Percentiles rank a stretch among this genome's conserved stretches.
These are phyloP conservation scores for Ichthyophthirius multifiliis DNA, from an alignment of 169 alveolate genomes.

Conservation along the genomic window DNA sequence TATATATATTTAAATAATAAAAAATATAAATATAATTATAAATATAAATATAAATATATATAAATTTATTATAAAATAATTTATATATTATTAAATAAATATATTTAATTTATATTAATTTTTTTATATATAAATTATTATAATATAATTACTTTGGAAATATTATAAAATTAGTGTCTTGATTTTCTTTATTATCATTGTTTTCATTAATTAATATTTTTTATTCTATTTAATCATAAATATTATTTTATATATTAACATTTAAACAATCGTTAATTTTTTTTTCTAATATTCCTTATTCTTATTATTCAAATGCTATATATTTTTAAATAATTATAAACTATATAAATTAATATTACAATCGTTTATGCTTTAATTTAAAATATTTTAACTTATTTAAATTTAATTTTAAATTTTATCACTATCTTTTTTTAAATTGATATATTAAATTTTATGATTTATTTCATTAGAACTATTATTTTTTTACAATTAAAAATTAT, in stretches of 20 bases:
- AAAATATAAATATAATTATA: not conserved
- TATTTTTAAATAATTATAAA: not conserved
- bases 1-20: not conserved
- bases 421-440: not conserved
- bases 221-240: not conserved
- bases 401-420: not conserved
- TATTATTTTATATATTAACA: not conserved
- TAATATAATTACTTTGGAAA: conserved; percentile 17
- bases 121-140: too few relatives aligned
- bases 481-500: not conserved
- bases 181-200: conserved; percentile 6
- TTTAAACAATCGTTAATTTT: conserved; percentile 26
- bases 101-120: too few relatives aligned
- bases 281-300: conserved; percentile 11
- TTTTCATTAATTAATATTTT: conserved; percentile 12
- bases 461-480: not conserved
- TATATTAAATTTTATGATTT: not conserved
- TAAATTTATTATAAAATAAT: not conserved
- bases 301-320: conserved; percentile 23
- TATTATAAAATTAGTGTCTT: conserved; percentile 15
- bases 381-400: not conserved
- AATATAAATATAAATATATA: not conserved
- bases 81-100: not conserved
- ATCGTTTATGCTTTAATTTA: not conserved
- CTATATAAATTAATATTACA: not conserved